Conservation (phyloP, 768 basidiomycete species). For the Ramaria rubella region DNA sequence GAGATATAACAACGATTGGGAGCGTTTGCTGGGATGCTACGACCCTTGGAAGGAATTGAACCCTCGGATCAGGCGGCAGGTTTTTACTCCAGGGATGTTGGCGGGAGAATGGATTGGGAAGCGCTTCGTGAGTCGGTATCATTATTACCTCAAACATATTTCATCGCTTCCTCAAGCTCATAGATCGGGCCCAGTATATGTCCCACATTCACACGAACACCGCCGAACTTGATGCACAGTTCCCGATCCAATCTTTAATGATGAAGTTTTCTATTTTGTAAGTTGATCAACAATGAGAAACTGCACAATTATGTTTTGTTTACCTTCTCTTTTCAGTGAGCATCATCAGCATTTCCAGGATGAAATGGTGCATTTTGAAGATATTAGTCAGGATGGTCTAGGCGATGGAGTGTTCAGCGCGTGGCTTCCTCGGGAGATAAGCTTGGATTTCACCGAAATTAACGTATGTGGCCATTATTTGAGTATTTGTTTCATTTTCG, state of each 20-base stretch:
- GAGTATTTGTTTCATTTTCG: too few species aligned
- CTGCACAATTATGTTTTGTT: too few species aligned
- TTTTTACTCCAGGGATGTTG: neutral
- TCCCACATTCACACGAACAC: too few species aligned
- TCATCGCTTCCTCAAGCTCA: neutral
- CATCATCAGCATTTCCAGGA: neutral
- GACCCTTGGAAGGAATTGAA: slow-evolving; percentile 2
- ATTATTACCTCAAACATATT: neutral
- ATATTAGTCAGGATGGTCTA: neutral
- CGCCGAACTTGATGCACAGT: neutral
- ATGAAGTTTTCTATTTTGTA: neutral
- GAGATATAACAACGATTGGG: slow-evolving; percentile 28
- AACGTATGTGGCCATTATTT: too few species aligned
- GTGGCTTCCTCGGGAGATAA: neutral
- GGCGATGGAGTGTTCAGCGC: neutral
- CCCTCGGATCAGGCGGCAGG: slow-evolving; percentile 3
- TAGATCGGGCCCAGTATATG: neutral
- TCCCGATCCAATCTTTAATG: neutral
- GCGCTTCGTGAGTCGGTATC: neutral
- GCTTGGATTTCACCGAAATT: too few species aligned
- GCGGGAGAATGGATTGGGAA: neutral
- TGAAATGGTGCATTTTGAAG: neutral
- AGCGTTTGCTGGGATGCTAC: slow-evolving; percentile 37
- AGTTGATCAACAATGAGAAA: too few species aligned
- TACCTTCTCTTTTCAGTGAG: neutral